Percentiles rank a stretch among this genome's conserved stretches.
These are phyloP conservation scores for Aspergillus candidus DNA, from an alignment of 2,329 filamentous ascomycete species.

Conservation along the genomic window DNA sequence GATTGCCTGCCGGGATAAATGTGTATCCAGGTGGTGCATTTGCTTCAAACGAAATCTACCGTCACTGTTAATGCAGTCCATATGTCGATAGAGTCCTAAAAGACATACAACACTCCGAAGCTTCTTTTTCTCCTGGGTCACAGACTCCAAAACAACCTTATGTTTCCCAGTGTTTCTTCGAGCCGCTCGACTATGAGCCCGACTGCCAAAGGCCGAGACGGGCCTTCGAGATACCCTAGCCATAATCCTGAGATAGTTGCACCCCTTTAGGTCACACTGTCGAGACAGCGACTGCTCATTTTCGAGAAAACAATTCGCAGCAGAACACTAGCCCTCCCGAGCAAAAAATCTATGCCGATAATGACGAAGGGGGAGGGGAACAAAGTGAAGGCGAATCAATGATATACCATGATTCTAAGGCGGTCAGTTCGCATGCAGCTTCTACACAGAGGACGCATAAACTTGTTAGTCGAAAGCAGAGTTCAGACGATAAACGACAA, in stretches of 20 bases:
- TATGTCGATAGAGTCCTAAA: slow-evolving; percentile 3
- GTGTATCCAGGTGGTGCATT: slow-evolving; percentile 54
- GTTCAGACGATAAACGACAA: too few relatives aligned
- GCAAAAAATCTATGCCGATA: too few relatives aligned
- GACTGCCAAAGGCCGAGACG: slow-evolving; percentile 29
- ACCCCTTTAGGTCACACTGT: too few relatives aligned
- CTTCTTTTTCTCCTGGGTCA: slow-evolving; percentile 57
- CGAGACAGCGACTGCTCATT: slow-evolving; percentile 4
- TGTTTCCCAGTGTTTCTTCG: slow-evolving; percentile 40
- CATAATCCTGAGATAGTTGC: slow-evolving; percentile 22
- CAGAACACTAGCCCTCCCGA: too few relatives aligned
- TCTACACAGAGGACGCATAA: slow-evolving; percentile 7
- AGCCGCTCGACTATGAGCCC: slow-evolving; percentile 26
- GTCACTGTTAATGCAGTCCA: slow-evolving; percentile 27
- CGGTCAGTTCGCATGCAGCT: slow-evolving; percentile 13
- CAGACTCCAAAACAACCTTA: slow-evolving; percentile 54
- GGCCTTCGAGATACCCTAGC: slow-evolving; percentile 31
- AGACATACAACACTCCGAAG: slow-evolving; percentile 47
- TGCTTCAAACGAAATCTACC: slow-evolving; percentile 51
- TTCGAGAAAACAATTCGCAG: neutral
- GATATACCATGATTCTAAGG: slow-evolving; percentile 1
- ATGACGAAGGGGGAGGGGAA: neutral
- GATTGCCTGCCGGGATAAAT: slow-evolving; percentile 56
- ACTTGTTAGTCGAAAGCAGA: neutral
- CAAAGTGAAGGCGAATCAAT: slow-evolving; percentile 1